Evolutionary conservation across 495 filamentous ascomycete species (phyloP).

Genomic region (Trichoderma virens): DNA sequence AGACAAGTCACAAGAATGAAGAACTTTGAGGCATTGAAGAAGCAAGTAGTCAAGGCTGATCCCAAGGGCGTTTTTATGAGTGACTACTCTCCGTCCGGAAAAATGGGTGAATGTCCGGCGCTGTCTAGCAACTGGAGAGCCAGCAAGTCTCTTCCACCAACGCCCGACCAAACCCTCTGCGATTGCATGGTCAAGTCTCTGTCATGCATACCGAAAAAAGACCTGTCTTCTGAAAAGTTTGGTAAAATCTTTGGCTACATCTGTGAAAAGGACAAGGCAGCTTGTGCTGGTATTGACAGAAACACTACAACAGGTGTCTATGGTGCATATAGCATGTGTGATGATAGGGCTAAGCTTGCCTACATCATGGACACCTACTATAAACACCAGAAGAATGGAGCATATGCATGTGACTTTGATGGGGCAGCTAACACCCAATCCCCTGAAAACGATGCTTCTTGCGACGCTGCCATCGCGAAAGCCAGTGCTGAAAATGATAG

Average conservation of each 20-base stretch:
- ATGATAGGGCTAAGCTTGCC: slow-evolving; percentile 63
- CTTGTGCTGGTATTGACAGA: slow-evolving; percentile 61
- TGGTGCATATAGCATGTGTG: slow-evolving; percentile 89
- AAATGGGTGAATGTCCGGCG: slow-evolving; percentile 62
- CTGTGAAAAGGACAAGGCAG: slow-evolving; percentile 48
- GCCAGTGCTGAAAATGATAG: too few relatives aligned
- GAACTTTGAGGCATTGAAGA: slow-evolving; percentile 70
- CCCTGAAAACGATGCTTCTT: too few relatives aligned
- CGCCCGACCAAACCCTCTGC: slow-evolving; percentile 67
- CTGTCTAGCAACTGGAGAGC: slow-evolving; percentile 61
- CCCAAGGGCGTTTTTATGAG: slow-evolving; percentile 57
- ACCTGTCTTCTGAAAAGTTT: slow-evolving; percentile 45
- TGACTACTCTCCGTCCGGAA: slow-evolving; percentile 73
- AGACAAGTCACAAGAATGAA: slow-evolving; percentile 56
- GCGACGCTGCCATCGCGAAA: too few relatives aligned
- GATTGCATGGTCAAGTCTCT: slow-evolving; percentile 71
- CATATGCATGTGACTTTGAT: slow-evolving; percentile 67
- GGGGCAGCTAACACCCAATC: too few relatives aligned
- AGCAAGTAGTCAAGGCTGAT: slow-evolving; percentile 57
- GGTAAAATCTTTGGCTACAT: slow-evolving; percentile 63
- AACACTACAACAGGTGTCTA: slow-evolving; percentile 70
- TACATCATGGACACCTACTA: slow-evolving; percentile 82
- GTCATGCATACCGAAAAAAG: slow-evolving; percentile 56
- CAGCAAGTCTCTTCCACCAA: slow-evolving; percentile 66
- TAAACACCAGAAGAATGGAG: slow-evolving; percentile 46